Base-by-base conservation (phyloP, 2,329 filamentous ascomycete species). In the Seiridium unicorne region DNA sequence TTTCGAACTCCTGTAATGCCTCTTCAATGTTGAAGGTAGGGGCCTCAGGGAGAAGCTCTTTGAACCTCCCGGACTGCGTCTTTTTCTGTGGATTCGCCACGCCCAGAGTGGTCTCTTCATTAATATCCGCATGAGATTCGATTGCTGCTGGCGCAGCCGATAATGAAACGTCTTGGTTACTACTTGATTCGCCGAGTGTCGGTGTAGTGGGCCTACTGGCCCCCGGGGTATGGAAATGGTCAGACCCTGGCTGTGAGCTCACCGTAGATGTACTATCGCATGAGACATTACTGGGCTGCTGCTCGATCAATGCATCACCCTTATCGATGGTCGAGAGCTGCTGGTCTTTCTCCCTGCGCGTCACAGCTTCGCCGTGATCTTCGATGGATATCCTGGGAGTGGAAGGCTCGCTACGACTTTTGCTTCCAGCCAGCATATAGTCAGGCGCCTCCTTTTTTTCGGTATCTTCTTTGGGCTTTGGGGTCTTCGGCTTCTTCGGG, bases 401-500 rank as follows among this genome's bases (percentile, higher is more conserved):
- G 5, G 64, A 61, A 26, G 67, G 60, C 13, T 58, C 48, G 18
- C 61, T 64, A 38, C 54, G 53, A 32, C 48, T 40, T 26, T 55
- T 62, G 11, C 44, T 54, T 60, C 58, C 7, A 64, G 57, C 46
- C 57, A 18, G 10, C 46, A 48, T 48, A 70, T 63, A 53, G 63
- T 51, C 38, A 60, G 66, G 8, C 56, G 55, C 53, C 60, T 61
- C 44, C 60, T 60, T 9, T 36, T 62, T 60, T 61, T 48, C 34
- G 57, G 26, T 9, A 8, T 5, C 8, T n/a, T 47, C 26, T 36
- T 18, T 35, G 7, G 31, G 3, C 34, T 35, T 46, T 5, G 64
- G 51, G 13, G 44, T 57, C 47, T 63, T 78, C 11, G 73, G 72
- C 59, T 74, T 72, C 66, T 90, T 93, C 2, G 83, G 81, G 61